Percentiles rank a stretch among this genome's conserved stretches.
phyloP scores from a whole-genome alignment of 1,139 yeast genomes.

The Ogataea hybrid region DNA sequence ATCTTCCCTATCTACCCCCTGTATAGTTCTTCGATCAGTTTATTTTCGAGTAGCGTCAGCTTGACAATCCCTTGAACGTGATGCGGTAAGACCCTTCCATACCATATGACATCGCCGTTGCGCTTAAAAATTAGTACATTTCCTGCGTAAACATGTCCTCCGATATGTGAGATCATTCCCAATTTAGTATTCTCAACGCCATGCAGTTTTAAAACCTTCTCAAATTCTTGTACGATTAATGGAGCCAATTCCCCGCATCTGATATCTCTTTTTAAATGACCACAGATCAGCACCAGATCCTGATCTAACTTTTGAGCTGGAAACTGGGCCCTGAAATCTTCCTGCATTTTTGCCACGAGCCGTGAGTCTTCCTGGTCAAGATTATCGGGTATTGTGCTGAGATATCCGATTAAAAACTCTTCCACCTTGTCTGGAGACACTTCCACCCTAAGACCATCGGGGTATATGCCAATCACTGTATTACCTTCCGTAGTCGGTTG shows the following conservation, averaged over 20 bases:
- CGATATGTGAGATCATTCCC: constrained; percentile 65
- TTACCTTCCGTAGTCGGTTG: constrained; percentile 3
- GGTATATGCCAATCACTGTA: constrained; percentile 41
- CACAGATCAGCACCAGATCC: constrained; percentile 54
- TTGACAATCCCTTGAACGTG: constrained; percentile 63
- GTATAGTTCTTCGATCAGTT: constrained; percentile 51
- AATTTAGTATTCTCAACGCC: constrained; percentile 30
- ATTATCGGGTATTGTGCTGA: constrained; percentile 34
- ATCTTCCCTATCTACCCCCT: constrained; percentile 39
- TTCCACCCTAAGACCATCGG: constrained; percentile 48
- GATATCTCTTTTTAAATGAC: constrained; percentile 59
- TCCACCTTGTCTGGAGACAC: constrained; percentile 32
- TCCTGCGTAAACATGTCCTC: constrained; percentile 81
- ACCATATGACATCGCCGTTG: constrained; percentile 55
- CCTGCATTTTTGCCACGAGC: constrained; percentile 10
- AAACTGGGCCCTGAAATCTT: constrained; percentile 13
- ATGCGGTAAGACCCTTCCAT: constrained; percentile 65
- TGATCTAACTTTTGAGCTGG: constrained; percentile 12
- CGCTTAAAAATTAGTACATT: constrained; percentile 56
- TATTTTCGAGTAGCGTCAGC: constrained; percentile 47
- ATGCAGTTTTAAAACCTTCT: constrained; percentile 36
- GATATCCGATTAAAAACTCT: constrained; percentile 43
- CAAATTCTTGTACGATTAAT: constrained; percentile 49
- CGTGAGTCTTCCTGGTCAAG: constrained; percentile 14
- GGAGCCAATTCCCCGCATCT: constrained; percentile 71